phyloP scores from a whole-genome alignment of 1,139 yeast species.

The Nadsonia commutata region DNA sequence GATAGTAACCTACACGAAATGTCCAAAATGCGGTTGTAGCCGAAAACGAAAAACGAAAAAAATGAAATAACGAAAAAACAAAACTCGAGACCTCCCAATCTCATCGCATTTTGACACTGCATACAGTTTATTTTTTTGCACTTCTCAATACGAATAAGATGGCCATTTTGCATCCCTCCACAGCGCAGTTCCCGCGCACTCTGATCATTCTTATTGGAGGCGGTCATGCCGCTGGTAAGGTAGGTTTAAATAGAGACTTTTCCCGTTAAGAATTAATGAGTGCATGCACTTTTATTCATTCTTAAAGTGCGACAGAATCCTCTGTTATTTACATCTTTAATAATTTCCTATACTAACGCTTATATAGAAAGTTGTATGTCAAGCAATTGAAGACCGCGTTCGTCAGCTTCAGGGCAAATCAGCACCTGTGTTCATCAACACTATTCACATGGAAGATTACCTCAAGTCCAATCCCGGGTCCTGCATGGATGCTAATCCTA shows the following conservation, averaged over 20 bases:
- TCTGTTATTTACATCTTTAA: neutral
- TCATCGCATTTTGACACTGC: too few species aligned
- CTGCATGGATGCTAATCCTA: neutral
- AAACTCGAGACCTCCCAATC: neutral
- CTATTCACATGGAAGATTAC: constrained; percentile 21
- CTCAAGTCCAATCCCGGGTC: constrained; percentile 4
- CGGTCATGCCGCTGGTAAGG: constrained; percentile 61
- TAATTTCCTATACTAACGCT: neutral
- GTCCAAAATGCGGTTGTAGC: neutral
- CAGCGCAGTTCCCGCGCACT: constrained; percentile 2
- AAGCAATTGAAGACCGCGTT: constrained; percentile 13
- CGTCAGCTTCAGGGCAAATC: constrained; percentile 7
- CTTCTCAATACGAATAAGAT: too few species aligned
- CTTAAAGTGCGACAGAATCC: too few species aligned
- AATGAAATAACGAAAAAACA: too few species aligned
- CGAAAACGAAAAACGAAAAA: neutral
- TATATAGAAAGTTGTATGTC: constrained; percentile 16
- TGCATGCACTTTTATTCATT: too few species aligned
- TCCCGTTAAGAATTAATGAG: too few species aligned
- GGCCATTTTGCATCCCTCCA: too few species aligned
- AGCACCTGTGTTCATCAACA: constrained; percentile 8
- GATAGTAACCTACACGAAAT: too few species aligned
- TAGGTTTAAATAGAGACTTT: constrained; percentile 29
- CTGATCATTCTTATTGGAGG: constrained; percentile 48
- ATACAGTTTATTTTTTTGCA: too few species aligned